Base-by-base conservation (phyloP, 805 yeast species). In the Wickerhamiella dianesei region DNA sequence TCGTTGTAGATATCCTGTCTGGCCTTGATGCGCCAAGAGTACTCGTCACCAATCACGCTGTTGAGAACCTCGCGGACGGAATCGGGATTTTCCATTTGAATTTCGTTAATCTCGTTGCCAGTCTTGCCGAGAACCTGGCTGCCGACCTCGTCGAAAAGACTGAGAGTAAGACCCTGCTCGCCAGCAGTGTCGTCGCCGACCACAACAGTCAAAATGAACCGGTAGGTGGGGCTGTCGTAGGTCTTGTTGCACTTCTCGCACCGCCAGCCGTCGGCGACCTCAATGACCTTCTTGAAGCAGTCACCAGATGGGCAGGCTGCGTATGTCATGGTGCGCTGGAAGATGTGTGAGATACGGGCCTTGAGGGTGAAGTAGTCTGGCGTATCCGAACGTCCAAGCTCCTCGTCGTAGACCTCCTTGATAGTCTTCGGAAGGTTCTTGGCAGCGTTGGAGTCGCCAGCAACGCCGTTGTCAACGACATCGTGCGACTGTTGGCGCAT, bases 211-310 rank as follows among this genome's bases (percentile, higher is more conserved):
- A 89, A 63, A 45, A 87, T 78, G 56, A 83, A 92, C 62, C 97
- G 75, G 67, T 83, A 79, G 43, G 72, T 68, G 17, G 97, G 96
- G 42, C 70, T 72, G 2, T 73, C 70, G 59, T 76, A 80, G 51
- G 74, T 75, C 47, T 74, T 69, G 57, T 84, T 80, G 72, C 97
- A 88, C 62, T 81, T 82, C 62, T 88, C 97, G 70, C 98, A 92
- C 63, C 94, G 77, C 95, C 95, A 88, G 13, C 82, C 85, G 58
- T 76, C 80, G 29, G 76, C 70, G 47, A 74, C 79, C 58, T 84
- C 84, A 40, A 82, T 67, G 25, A 87, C 85, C 65, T 92, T 92
- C 60, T 87, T 79, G 61, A 80, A 80, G 69, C 98, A 92, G 37
- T 74, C 77, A 41, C 77, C 80, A 42, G 74, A 69, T 12, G 73